Conservation (phyloP, 2,329 filamentous ascomycete genomes). For the Talaromyces sp. region DNA sequence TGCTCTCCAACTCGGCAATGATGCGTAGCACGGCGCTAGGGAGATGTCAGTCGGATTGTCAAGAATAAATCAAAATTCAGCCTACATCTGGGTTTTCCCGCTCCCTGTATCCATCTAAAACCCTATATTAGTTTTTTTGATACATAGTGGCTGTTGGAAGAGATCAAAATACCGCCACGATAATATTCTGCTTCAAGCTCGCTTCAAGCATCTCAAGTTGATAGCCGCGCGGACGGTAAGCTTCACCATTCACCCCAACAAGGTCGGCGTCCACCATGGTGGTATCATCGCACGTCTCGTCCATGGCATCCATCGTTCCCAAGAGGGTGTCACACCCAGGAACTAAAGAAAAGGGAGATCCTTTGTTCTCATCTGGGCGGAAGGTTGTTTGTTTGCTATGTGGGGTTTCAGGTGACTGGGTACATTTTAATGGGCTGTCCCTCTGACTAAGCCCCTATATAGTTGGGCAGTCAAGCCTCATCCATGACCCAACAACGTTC, state of each 20-base stretch:
- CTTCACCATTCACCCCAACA: slow-evolving; percentile 8
- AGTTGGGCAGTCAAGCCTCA: too few species aligned
- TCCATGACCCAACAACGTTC: too few species aligned
- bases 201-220: slow-evolving; percentile 75
- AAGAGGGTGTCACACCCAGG: not conserved
- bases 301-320: slow-evolving; percentile 4
- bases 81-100: slow-evolving; percentile 75
- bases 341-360: not conserved
- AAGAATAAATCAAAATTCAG: not conserved
- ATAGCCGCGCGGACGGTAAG: slow-evolving; percentile 57
- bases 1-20: slow-evolving; percentile 62
- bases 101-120: slow-evolving; percentile 76
- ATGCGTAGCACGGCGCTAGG: slow-evolving; percentile 69
- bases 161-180: slow-evolving; percentile 62
- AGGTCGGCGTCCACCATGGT: not conserved
- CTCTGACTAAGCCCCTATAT: not conserved
- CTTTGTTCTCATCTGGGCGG: not conserved
- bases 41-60: not conserved
- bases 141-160: not conserved
- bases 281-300: not conserved
- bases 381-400: not conserved
- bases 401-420: not conserved
- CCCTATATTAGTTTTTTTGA: not conserved
- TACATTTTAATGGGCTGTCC: not conserved
- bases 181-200: slow-evolving; percentile 69